Evolutionary conservation across 805 yeast genomes (phyloP).

Genomic region (Kluyveromyces wickerhamii): DNA sequence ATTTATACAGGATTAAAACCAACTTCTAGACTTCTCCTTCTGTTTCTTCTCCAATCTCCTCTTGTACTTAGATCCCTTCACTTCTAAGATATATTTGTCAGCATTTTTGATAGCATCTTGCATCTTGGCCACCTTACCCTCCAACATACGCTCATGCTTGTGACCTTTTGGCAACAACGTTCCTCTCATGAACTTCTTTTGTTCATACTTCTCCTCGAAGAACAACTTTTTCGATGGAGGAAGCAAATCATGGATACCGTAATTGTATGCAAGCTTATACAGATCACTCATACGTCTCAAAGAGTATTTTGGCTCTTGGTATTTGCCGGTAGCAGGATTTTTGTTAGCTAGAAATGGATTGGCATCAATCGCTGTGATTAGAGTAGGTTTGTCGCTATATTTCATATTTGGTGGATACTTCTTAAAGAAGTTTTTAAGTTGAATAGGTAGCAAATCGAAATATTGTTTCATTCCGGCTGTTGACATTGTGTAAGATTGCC

Average conservation of each 20-base stretch:
- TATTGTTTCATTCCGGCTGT: constrained; percentile 17
- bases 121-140: constrained; percentile 51
- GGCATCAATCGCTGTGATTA: constrained; percentile 58
- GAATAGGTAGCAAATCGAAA: constrained; percentile 57
- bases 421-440: constrained; percentile 64
- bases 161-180: constrained; percentile 71
- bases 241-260: constrained; percentile 70
- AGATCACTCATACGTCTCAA: constrained; percentile 76
- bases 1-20: constrained; percentile 26
- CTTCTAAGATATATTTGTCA: constrained; percentile 59
- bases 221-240: constrained; percentile 57
- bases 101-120: constrained; percentile 56
- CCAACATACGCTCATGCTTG: constrained; percentile 65
- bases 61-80: constrained; percentile 47
- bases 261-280: constrained; percentile 72
- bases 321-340: constrained; percentile 70
- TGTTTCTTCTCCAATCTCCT: constrained; percentile 39
- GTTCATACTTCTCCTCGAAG: constrained; percentile 67
- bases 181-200: constrained; percentile 68
- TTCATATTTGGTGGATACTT: constrained; percentile 71
- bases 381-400: constrained; percentile 58
- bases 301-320: constrained; percentile 73
- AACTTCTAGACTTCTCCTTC: constrained; percentile 26
- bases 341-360: constrained; percentile 85
- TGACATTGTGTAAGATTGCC: too few species aligned